Base-by-base conservation (phyloP, 2,329 filamentous ascomycete species). In the Ceratocystiopsis brevicomis region DNA sequence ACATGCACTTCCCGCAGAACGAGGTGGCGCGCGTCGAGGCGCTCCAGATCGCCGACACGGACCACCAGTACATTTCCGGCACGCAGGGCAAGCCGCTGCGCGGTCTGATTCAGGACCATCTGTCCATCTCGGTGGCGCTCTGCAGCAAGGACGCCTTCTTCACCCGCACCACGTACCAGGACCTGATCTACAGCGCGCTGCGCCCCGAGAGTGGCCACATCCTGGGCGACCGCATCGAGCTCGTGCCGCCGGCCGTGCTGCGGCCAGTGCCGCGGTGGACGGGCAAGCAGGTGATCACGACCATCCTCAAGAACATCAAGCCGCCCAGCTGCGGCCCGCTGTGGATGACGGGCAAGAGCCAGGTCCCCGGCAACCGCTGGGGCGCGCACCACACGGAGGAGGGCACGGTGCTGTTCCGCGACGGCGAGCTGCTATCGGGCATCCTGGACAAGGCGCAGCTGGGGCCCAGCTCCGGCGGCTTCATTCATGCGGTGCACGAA, bases 1-100 rank as follows among this genome's bases (percentile, higher is more conserved):
- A 98, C 60, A 92, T 98, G 87, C 90, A 98, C 62, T 96, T 98
- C 56, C 90, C 90, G 1, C 90, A 98, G 54, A 96, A 94, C 52
- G 92, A 96, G 57, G 69, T 96, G 50, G 90, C 90, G 15, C 73
- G 90, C 52, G 83, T 88, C 2, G 90, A 98, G 63, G 90, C 90
- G 2, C 71, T 93, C 51, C 83, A 86, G 52, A 79, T 98, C 53
- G 90, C 90, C 35, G 88, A 96, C 57, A 95, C 90, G 3, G 88
- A 98, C 57, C 87, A 95, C 56, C 90, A 98, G 55, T 98, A 98
- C 57, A 72, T 98, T 34, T 93, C 87, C 33, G 84, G 81, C 17
- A 98, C 90, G 3, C 83, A 85, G 15, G 90, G 90, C 45, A 93
- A 94, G 56, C 90, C 90, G 0, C 68, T 98, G 15, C 73, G 90